Evolutionary conservation across 495 filamentous ascomycete genomes (phyloP), one percentile per base, ranked within the genome.

Genomic region (Penicillium antarcticum): DNA sequence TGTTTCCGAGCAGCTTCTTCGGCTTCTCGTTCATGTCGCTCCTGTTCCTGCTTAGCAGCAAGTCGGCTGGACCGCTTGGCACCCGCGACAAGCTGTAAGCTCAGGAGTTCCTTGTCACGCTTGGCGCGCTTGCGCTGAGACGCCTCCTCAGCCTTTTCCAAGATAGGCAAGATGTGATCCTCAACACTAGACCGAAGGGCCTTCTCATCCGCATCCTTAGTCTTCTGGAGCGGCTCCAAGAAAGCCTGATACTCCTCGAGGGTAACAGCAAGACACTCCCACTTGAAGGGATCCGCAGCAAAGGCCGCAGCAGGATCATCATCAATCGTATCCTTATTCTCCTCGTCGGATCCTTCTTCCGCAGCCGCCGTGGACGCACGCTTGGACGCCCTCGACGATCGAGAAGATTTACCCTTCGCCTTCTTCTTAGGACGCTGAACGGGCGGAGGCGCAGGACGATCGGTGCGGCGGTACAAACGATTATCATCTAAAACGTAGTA

Each of bases 401-500:
- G 86, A 1, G 83, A 81, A 54, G 89, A 91, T 53, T 87, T 88
- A 18, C 84, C 83, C 59, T 87, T 89, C 45, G 83, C 80, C 66
- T 92, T 94, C 7, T 87, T 77, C 63, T 91, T 91, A 3, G 77
- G 61, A 31, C 80, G 65, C 24, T 73, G 71, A 5, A 35, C 34
- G n/a, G 79, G 75, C 3, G 80, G 75, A 13, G 85, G 80, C 3
- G 81, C 74, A 2, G 79, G 74, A 46, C 79, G 81, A 34, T 92
- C 88, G 38, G 88, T 89, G 48, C 83, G 82, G 45, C 90, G 87
- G 68, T 97, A 98, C 23, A 97, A 75, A 41, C 92, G 82, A 55
- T 96, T 94, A 72, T 98, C 94, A 53, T 98, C 92, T 6, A 98
- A 80, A 11, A 96, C 86, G 58, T 88, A 94, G 67, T 96, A 95